phyloP scores from a whole-genome alignment of 225 moss, liverwort and hornwort species.

The Bryoerythrophyllum caledonicum region DNA sequence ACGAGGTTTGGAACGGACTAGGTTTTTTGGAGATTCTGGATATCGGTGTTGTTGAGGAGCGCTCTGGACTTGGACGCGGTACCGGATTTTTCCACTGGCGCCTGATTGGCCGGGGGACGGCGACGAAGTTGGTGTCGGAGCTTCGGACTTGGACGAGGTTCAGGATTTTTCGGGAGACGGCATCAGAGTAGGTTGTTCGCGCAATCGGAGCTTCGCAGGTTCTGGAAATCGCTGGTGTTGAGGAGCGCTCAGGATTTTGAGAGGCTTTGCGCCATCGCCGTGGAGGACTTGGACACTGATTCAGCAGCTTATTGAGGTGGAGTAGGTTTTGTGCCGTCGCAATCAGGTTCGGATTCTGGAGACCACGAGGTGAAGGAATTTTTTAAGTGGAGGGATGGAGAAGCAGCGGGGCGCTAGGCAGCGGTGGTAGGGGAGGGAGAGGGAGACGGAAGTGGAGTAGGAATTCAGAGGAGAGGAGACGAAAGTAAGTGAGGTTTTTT shows the following conservation, averaged over 20 bases:
- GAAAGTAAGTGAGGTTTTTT: neutral
- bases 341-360: neutral
- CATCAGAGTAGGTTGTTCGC: neutral
- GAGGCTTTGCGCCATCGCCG: too few relatives aligned
- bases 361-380: neutral
- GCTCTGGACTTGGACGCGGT: too few relatives aligned
- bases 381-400: conserved; percentile 26
- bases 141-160: too few relatives aligned
- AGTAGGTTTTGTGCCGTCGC: neutral
- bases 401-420: conserved; percentile 34
- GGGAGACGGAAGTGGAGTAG: conserved; percentile 7
- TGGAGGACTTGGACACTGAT: too few relatives aligned
- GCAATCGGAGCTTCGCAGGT: neutral
- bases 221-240: neutral
- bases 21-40: too few relatives aligned
- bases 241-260: neutral
- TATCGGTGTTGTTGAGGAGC: too few relatives aligned
- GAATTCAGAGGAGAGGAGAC: neutral
- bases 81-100: neutral
- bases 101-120: too few relatives aligned
- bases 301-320: neutral
- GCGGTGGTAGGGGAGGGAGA: conserved; percentile 33
- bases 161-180: neutral
- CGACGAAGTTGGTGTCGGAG: neutral
- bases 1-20: neutral